Conservation (phyloP, 352 stramenopile species). For the Phytophthora hybrid region DNA sequence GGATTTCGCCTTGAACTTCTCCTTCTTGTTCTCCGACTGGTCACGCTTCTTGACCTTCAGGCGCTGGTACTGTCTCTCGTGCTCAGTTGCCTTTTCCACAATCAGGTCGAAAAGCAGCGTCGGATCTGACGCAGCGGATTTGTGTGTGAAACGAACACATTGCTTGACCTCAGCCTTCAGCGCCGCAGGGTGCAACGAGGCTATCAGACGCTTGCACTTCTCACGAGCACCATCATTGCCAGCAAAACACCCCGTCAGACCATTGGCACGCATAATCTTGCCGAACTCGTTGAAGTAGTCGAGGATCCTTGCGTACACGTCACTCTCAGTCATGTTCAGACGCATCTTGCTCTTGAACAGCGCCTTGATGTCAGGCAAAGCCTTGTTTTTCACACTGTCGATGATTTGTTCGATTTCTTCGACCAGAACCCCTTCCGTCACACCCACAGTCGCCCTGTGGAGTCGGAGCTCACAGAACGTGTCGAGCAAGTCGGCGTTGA, state of each 20-base stretch:
- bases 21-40: no score
- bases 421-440: no score
- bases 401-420: no score
- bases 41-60: neutral
- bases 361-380: no score
- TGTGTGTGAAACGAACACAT: no score
- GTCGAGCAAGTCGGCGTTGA: neutral
- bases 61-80: neutral
- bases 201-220: slow-evolving; percentile 5
- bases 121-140: no score
- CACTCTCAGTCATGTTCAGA: neutral
- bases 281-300: slow-evolving; percentile 10
- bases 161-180: no score
- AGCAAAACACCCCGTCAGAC: neutral
- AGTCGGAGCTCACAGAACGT: slow-evolving; percentile 3
- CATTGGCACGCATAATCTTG: neutral
- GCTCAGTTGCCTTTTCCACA: neutral
- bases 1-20: neutral
- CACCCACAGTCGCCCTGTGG: no score
- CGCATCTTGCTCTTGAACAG: no score
- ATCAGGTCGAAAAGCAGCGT: no score
- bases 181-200: neutral
- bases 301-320: neutral
- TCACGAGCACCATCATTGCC: neutral
- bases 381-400: no score